phyloP scores from a whole-genome alignment of 805 yeast species.

The Schwanniomyces yamadae region DNA sequence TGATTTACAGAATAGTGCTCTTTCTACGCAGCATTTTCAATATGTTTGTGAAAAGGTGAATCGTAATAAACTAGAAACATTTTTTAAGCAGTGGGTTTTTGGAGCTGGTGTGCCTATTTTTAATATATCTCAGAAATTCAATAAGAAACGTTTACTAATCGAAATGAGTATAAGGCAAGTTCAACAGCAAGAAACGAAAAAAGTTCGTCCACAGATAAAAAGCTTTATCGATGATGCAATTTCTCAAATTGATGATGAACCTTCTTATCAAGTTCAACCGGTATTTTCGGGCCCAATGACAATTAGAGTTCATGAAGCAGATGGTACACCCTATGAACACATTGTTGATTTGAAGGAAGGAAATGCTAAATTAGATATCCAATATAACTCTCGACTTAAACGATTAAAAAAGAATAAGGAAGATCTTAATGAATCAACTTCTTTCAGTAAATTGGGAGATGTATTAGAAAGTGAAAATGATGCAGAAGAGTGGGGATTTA shows the following conservation, averaged over 20 bases:
- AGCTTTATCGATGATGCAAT: slow-evolving; percentile 48
- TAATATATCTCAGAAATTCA: slow-evolving; percentile 85
- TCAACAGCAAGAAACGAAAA: slow-evolving; percentile 61
- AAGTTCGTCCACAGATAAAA: slow-evolving; percentile 33
- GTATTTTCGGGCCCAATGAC: slow-evolving; percentile 94
- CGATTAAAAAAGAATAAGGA: slow-evolving; percentile 65
- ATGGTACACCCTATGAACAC: slow-evolving; percentile 98
- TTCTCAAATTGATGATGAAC: slow-evolving; percentile 42
- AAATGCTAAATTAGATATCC: slow-evolving; percentile 85
- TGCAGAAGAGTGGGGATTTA: slow-evolving; percentile 65
- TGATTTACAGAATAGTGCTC: slow-evolving; percentile 72
- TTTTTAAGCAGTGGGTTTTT: slow-evolving; percentile 91
- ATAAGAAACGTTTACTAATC: slow-evolving; percentile 87
- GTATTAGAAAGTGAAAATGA: slow-evolving; percentile 63
- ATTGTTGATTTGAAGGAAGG: slow-evolving; percentile 87
- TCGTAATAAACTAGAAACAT: slow-evolving; percentile 74
- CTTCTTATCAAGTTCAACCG: slow-evolving; percentile 38
- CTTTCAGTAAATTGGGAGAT: slow-evolving; percentile 69
- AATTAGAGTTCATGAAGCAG: slow-evolving; percentile 94
- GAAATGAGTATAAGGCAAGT: slow-evolving; percentile 94
- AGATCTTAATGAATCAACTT: slow-evolving; percentile 40
- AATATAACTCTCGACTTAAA: slow-evolving; percentile 90
- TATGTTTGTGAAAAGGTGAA: slow-evolving; percentile 94
- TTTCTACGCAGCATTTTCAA: slow-evolving; percentile 83
- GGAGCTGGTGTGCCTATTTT: slow-evolving; percentile 88